Evolutionary conservation across 2,329 filamentous ascomycete genomes (phyloP), one percentile per base, ranked within the genome.

Genomic region (Rasamsonia emersonii): DNA sequence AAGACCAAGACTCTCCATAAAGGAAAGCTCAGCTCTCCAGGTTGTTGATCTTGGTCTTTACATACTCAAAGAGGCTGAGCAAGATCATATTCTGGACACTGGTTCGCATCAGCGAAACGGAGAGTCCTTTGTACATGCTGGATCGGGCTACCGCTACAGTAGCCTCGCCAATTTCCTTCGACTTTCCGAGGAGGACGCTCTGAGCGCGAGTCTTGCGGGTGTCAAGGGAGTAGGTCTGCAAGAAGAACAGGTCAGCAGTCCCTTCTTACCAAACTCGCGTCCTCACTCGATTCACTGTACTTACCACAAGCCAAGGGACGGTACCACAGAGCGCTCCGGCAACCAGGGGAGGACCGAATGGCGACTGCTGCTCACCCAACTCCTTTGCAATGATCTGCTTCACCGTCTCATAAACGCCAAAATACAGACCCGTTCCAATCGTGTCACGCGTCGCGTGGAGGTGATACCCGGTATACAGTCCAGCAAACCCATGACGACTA

Each of bases 201-300:
- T 67, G 64, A 1, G 61, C 60, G 10, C 63, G 64, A n/a, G 64
- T 67, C 44, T 67, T 67, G 36, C 60, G 58, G 2, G 64, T 66
- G 37, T 67, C 64, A 8, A 67, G 55, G 0, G 63, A 61, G 38
- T 67, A 67, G 3, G 64, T 67, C 63, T 67, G n/a, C n/a, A n/a
- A n/a, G n/a, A n/a, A 28, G 9, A 15, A n/a, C 7, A 17, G 15
- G 25, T 38, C n/a, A 39, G 28, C 19, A 16, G 32, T 18, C 19
- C 17, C 6, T 14, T 2, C 26, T 48, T 28, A 42, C 36, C 32
- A 16, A 18, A 14, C 10, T 7, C 4, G 15, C 14, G 4, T 11
- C 6, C 18, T 9, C 10, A 9, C 3, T 9, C 9, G 19, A 19
- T 13, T 13, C 5, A 24, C 10, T 5, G 27, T 20, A 52, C 61